Conservation (phyloP, 495 filamentous ascomycete species). For the Aspergillus bertholletiae region DNA sequence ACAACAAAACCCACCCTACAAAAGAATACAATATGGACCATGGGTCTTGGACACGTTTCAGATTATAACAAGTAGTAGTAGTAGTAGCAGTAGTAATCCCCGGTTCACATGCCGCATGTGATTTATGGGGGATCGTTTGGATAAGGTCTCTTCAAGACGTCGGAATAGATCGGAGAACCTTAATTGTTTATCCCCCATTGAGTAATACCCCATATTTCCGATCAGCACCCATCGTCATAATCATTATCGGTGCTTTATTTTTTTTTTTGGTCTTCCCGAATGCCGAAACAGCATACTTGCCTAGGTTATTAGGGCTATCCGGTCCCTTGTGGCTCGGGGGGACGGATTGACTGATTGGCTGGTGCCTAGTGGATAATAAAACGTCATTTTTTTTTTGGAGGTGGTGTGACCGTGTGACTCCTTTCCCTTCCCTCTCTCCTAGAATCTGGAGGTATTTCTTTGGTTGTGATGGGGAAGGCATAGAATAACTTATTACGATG, state of each 20-base stretch:
- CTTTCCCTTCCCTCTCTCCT: too few relatives aligned
- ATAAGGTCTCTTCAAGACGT: neutral
- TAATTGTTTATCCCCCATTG: neutral
- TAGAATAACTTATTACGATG: too few relatives aligned
- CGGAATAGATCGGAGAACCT: neutral
- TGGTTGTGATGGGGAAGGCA: too few relatives aligned
- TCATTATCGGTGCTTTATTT: too few relatives aligned
- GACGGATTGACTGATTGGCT: neutral
- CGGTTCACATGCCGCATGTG: neutral
- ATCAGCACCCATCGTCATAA: too few relatives aligned
- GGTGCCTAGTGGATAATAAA: neutral
- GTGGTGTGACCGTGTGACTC: neutral
- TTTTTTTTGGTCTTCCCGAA: too few relatives aligned
- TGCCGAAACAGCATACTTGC: neutral
- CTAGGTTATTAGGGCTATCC: neutral
- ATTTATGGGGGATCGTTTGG: neutral
- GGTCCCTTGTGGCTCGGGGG: neutral
- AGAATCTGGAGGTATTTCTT: too few relatives aligned
- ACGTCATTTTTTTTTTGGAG: neutral
- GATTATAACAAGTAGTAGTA: neutral
- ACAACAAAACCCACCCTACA: too few relatives aligned
- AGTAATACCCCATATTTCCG: neutral
- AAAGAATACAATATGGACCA: too few relatives aligned
- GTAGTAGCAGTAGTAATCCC: too few relatives aligned
- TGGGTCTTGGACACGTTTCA: too few relatives aligned